phyloP scores from a whole-genome alignment of 129 eudicot genomes.

The Scalesia atractyloides region DNA sequence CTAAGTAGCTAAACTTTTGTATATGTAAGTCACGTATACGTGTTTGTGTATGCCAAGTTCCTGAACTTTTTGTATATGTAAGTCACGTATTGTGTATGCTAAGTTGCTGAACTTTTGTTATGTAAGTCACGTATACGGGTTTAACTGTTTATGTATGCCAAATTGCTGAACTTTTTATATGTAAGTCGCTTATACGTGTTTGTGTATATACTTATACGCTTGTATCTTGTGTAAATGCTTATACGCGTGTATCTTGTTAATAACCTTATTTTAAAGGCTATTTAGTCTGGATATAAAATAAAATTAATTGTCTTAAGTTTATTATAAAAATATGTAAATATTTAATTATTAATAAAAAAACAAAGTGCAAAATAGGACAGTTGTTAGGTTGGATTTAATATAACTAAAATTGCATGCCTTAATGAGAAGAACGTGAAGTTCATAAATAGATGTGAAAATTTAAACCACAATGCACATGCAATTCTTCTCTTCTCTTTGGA shows the following conservation, averaged over 20 bases:
- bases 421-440: conserved; percentile 49
- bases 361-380: conserved; percentile 26
- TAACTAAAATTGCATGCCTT: conserved; percentile 35
- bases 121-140: background rate
- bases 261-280: too few species aligned
- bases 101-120: background rate
- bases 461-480: conserved; percentile 50
- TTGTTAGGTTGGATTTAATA: conserved; percentile 45
- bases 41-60: too few species aligned
- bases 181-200: too few species aligned
- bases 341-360: background rate
- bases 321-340: background rate
- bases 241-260: too few species aligned
- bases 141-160: background rate
- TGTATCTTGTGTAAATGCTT: too few species aligned
- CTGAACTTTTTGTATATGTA: too few species aligned
- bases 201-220: too few species aligned
- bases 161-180: too few species aligned
- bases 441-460: conserved; percentile 45
- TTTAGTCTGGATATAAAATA: background rate
- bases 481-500: conserved; percentile 42
- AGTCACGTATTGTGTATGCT: background rate
- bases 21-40: background rate
- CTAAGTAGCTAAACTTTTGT: background rate
- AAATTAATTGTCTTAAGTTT: background rate